Conservation (phyloP, 176 grass and related monocot species). For the Dendrocalamus sinicus region DNA sequence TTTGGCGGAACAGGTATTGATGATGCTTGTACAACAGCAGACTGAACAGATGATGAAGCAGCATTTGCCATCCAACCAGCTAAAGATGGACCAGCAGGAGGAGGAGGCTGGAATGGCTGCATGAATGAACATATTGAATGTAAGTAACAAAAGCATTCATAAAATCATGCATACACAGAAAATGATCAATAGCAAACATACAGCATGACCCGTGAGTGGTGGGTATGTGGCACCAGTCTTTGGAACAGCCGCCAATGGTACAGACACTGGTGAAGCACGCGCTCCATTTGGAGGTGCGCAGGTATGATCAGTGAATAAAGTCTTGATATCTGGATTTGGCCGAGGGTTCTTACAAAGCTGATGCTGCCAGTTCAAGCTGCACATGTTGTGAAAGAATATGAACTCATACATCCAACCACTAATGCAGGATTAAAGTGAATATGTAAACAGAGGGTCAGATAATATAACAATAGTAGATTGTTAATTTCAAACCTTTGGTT, state of each 20-base stretch:
- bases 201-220: constrained; percentile 69
- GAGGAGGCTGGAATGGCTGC: constrained; percentile 80
- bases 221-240: constrained; percentile 74
- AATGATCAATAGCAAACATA: constrained; percentile 47
- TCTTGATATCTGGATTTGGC: constrained; percentile 96
- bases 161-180: constrained; percentile 30
- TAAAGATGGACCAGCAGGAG: constrained; percentile 75
- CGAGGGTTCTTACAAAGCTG: constrained; percentile 98
- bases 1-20: constrained; percentile 78
- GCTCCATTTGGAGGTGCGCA: constrained; percentile 77
- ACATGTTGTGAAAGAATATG: constrained; percentile 27
- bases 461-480: constrained; percentile 1
- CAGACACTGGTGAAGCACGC: constrained; percentile 75
- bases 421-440: constrained; percentile 10
- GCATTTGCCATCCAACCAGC: constrained; percentile 92
- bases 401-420: neutral
- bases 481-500: constrained; percentile 81
- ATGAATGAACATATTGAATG: constrained; percentile 19
- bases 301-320: constrained; percentile 90
- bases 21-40: constrained; percentile 74
- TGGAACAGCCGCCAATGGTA: constrained; percentile 82
- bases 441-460: constrained; percentile 23
- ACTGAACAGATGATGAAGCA: constrained; percentile 76
- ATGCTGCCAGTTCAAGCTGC: constrained; percentile 99
- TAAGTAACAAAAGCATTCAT: constrained; percentile 42